Base-by-base conservation (phyloP, 305 asterid species). In the Rubia tinctorum region DNA sequence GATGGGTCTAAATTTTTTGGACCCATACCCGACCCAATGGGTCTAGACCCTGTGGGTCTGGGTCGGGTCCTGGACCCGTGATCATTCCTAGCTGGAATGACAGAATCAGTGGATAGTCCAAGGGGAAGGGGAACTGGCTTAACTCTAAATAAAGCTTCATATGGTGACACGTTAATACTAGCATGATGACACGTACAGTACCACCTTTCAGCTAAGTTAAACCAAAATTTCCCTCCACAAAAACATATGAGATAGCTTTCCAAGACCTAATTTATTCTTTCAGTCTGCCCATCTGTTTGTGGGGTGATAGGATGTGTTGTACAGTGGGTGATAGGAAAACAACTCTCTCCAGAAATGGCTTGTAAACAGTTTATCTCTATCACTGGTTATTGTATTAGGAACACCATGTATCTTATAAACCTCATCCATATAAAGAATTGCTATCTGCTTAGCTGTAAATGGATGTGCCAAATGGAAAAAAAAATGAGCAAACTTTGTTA, bases 401-500 rank as follows among this genome's bases (percentile, higher is more conserved):
- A 67, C 0, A n/a, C n/a, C n/a, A n/a, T n/a, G n/a, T n/a, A n/a
- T n/a, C n/a, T n/a, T n/a, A n/a, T n/a, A n/a, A n/a, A n/a, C n/a
- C n/a, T n/a, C n/a, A n/a, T 4, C 18, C 53, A 8, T 14, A 6
- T 6, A 68, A 42, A 0, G 6, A 2, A 0, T 11, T 5, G 66
- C 66, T 0, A 25, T 23, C 5, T 20, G 1, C 0, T 58, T n/a
- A 1, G 47, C 74, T 0, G 4, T 42, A 5, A 2, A 0, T 6
- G 37, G n/a, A 61, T 61, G 66, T 3, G 23, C 0, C 10, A 75
- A 17, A 0, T n/a, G n/a, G n/a, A n/a, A 69, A 0, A 59, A 1
- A 22, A 75, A 69, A n/a, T 75, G 74, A 0, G 14, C 70, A 30
- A 13, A 56, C 39, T 75, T 76, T 10, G 53, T n/a, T 7, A 27